These are phyloP conservation scores for Heritiera fomes DNA, from an alignment of 345 rosid species.

Conservation along the genomic window DNA sequence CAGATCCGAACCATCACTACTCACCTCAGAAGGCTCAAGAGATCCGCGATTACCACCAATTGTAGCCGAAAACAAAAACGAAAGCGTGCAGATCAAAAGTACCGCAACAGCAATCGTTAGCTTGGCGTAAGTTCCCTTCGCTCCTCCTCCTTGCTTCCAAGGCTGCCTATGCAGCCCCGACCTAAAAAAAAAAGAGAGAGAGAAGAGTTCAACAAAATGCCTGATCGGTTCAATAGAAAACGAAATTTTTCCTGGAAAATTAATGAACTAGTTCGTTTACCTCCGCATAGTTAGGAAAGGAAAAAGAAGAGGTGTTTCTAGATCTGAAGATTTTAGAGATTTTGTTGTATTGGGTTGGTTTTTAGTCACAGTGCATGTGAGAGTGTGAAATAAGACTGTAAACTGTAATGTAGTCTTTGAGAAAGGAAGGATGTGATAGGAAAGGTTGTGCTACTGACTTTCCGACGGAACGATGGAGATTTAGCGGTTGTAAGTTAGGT, in stretches of 20 bases:
- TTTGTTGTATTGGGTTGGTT: neutral
- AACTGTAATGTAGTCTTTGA: neutral
- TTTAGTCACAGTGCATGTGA: slow-evolving; percentile 1
- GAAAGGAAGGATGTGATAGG: neutral
- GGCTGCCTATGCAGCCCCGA: slow-evolving; percentile 68
- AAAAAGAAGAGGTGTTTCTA: neutral
- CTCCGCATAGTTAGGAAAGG: slow-evolving; percentile 14
- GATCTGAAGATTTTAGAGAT: slow-evolving; percentile 13
- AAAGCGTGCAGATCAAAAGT: slow-evolving; percentile 76
- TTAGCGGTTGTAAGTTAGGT: slow-evolving; percentile 7
- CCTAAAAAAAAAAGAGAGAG: slow-evolving; percentile 32
- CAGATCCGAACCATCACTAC: neutral
- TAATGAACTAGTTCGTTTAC: neutral
- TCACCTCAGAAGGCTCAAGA: slow-evolving; percentile 55
- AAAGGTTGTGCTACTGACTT: neutral
- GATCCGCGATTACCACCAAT: slow-evolving; percentile 47
- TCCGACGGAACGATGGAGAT: neutral
- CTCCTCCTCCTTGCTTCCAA: slow-evolving; percentile 62
- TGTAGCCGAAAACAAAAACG: slow-evolving; percentile 56
- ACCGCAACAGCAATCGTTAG: slow-evolving; percentile 61
- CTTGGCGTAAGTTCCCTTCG: slow-evolving; percentile 62
- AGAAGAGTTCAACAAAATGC: neutral
- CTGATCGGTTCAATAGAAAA: slow-evolving; percentile 13
- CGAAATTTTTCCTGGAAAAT: neutral
- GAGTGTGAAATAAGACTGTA: neutral